These are phyloP conservation scores for Cyberlindnera lachancei DNA, from an alignment of 805 yeast species.

Conservation along the genomic window DNA sequence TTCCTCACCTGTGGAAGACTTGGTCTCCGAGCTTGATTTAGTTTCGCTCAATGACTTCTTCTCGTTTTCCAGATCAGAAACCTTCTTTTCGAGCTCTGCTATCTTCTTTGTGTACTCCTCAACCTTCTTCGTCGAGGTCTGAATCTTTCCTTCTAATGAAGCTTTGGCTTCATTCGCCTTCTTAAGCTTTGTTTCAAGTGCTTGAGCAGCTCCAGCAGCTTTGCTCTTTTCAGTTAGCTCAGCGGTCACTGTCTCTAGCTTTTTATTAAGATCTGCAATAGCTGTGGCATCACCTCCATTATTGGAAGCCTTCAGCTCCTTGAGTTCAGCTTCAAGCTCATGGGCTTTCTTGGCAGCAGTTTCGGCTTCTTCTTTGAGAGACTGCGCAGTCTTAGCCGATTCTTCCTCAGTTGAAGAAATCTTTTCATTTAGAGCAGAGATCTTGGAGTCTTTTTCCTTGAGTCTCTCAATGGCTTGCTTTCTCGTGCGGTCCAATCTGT, in stretches of 20 bases:
- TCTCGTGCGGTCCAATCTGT: slow-evolving; percentile 15
- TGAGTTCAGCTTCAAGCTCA: slow-evolving; percentile 7
- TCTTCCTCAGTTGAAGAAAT: too few relatives aligned
- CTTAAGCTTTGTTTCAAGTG: slow-evolving; percentile 30
- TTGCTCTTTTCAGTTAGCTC: slow-evolving; percentile 18
- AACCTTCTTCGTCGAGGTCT: too few relatives aligned
- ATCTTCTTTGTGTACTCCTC: too few relatives aligned
- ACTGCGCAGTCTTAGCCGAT: too few relatives aligned
- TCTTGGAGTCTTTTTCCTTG: slow-evolving; percentile 18
- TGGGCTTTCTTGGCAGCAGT: too few relatives aligned
- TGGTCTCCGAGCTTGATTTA: too few relatives aligned
- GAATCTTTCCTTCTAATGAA: slow-evolving; percentile 29
- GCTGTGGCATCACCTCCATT: too few relatives aligned
- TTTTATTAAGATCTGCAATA: too few relatives aligned
- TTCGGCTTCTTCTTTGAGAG: slow-evolving; percentile 14
- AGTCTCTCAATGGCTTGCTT: slow-evolving; percentile 24
- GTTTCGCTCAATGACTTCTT: too few relatives aligned
- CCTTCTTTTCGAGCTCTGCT: slow-evolving; percentile 29
- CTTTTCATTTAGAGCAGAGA: slow-evolving; percentile 5
- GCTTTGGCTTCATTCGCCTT: slow-evolving; percentile 27
- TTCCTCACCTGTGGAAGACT: too few relatives aligned
- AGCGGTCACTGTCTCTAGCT: slow-evolving; percentile 3
- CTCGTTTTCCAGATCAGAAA: slow-evolving; percentile 10
- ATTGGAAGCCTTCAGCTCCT: slow-evolving; percentile 13
- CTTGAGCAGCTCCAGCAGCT: slow-evolving; percentile 25